Base-by-base conservation (phyloP, 2,329 filamentous ascomycete species). In the Diplocarpon rosae region DNA sequence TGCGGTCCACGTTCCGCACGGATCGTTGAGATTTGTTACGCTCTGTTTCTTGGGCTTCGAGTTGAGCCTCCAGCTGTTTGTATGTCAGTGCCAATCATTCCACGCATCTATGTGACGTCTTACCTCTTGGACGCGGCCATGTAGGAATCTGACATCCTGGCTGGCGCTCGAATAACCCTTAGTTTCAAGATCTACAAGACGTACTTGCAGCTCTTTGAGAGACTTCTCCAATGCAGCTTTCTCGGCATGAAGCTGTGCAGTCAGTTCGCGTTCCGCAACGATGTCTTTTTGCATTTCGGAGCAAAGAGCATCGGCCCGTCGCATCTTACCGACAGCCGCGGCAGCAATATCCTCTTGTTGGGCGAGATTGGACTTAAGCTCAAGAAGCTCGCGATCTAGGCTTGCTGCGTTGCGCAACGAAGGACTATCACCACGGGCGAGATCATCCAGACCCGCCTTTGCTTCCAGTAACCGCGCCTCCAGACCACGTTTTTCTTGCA, bases 301-400 rank as follows among this genome's bases (percentile, higher is more conserved):
- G 1, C 81, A 82, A 28, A 96, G 69, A 4, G 87, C 85, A 60
- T 98, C 90, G 2, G 92, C 86, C 17, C 90, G 81, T 44, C 90
- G 79, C 92, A 98, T 98, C 71, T 96, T 96, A 58, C 92, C 90
- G 33, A 96, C 83, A 0, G 90, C 90, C 3, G 92, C 90, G 1
- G 83, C 78, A 10, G 88, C 85, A 47, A 96, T 81, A 61, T 98
- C 90, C 65, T 96, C 86, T 59, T 95, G 87, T 59, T 95, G 88
- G 3, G 90, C 90, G 29, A 96, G 75, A 52, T 74, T 81, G 9
- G 87, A 83, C 67, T 92, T 95, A 52, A 98, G 76, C 49, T 94
- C 86, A 5, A 98, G 72, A 17, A 96, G 74, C 63, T 95, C 85
- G 56, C 83, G 85, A 65, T 96, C 90, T 58, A 89, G 82, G 53